phyloP scores from a whole-genome alignment of 257 asterid species.

The Eustoma russellianum region DNA sequence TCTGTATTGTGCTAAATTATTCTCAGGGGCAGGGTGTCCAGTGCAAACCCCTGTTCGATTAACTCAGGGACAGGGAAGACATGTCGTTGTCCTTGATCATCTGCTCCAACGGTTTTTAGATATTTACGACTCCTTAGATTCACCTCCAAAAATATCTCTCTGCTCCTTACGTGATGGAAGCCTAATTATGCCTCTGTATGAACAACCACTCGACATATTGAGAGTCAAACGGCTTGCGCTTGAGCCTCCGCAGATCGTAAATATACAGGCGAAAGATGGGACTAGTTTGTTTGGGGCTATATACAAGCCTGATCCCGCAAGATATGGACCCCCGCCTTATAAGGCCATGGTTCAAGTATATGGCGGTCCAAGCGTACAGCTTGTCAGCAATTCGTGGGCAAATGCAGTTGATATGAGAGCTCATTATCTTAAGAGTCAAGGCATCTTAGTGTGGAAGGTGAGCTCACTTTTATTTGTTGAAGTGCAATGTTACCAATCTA shows the following conservation, averaged over 20 bases:
- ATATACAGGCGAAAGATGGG: constrained; percentile 65
- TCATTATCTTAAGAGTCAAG: constrained; percentile 74
- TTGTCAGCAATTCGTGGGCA: constrained; percentile 72
- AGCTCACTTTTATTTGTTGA: constrained; percentile 7
- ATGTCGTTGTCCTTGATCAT: constrained; percentile 70
- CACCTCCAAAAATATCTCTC: constrained; percentile 65
- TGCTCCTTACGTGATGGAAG: constrained; percentile 66
- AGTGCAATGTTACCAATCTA: too few relatives aligned
- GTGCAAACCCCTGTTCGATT: constrained; percentile 45
- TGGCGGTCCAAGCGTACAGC: constrained; percentile 92
- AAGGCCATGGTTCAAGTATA: constrained; percentile 87
- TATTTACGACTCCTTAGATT: constrained; percentile 55
- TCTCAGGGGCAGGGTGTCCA: constrained; percentile 27
- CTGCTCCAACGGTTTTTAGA: constrained; percentile 74
- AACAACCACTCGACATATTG: constrained; percentile 42
- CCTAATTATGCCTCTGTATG: constrained; percentile 45
- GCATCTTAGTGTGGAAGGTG: constrained; percentile 95
- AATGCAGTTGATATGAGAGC: constrained; percentile 95
- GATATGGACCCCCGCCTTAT: constrained; percentile 90
- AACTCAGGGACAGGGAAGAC: constrained; percentile 77
- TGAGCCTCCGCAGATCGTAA: constrained; percentile 56
- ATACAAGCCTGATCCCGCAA: constrained; percentile 63
- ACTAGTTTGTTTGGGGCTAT: constrained; percentile 66
- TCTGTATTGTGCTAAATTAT: constrained; percentile 54
- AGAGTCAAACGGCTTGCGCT: constrained; percentile 46